Base-by-base conservation (phyloP, 129 eudicot genomes). In the Kitagawia praeruptora region DNA sequence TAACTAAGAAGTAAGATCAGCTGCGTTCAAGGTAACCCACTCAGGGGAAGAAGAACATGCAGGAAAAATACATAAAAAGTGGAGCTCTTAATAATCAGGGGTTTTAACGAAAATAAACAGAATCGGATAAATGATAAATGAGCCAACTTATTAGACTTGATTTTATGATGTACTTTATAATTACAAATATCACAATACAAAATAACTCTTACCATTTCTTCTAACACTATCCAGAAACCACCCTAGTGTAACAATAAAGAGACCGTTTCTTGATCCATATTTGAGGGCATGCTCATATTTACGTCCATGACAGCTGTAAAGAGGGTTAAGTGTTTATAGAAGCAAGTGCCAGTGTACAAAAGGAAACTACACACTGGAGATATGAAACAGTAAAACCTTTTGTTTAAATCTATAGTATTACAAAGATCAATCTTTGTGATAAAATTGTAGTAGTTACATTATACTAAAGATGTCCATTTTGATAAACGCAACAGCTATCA, bases 141-240 rank as follows among this genome's bases (percentile, higher is more conserved):
- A 19, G 46, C 77, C 38, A 21, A 5, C 18, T 39, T 58, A 38
- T 23, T 13, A 40, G 71, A 27, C 18, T n/a, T 23, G 21, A 42
- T 28, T 21, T 44, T 21, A 40, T 41, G 15, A 40, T 73, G 18
- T 42, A 42, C 53, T 25, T 16, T 14, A 12, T 2, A 34, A 34
- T 34, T 34, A 34, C 37, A 45, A 15, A 48, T 49, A 46, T 15
- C 61, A 25, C 18, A 51, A 38, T 15, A 6, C 34, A 10, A 25
- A 61, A 61, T 61, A 61, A 61, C 25, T 61, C 79, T 88, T 90
- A 90, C 98, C 96, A 73, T 91, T 91, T 81, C 82, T 87, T 81
- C 81, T 89, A 71, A 88, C 92, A 25, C 97, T 89, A 81, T 95
- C 98, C 79, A 95, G 89, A 82, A 95, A 95, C 98, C 98, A 95